Evolutionary conservation across 2,329 filamentous ascomycete species (phyloP), one percentile per base, ranked within the genome.

Genomic region (Xylariaceae sp.): DNA sequence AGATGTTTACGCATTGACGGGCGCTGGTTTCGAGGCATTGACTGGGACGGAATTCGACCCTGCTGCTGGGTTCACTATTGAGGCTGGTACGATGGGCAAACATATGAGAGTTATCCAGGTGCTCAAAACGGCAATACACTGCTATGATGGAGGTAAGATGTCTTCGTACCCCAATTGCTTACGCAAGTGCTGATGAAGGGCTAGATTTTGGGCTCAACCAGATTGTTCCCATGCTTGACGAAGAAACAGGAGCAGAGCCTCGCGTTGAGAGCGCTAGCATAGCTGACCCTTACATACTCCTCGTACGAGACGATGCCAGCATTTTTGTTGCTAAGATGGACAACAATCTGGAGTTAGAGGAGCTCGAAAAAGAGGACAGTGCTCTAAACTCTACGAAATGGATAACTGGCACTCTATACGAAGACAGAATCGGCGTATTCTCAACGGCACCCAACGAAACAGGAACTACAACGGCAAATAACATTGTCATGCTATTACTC

Each of bases 221-320:
- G 63, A 97, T 99, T 47, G 79, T 96, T 44, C 90, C 91, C 1
- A 90, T 97, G 80, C 81, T 89, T 54, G 94, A 97, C 60, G 94
- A 96, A 61, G 89, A 94, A 56, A 91, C 86, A 0, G 90, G 87
- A 11, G 85, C 81, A 17, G 89, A 96, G 61, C 85, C 89, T 5
- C 80, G 85, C 46, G 86, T 94, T 39, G 73, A 90, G 41, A 87
- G 83, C 61, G 87, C 89, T 35, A 95, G 88, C 64, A 91, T 97
- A 60, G 82, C 82, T 17, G 92, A 97, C 59, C 90, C 90, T 0
- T 96, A 90, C 63, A 69, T 99, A 11, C 73, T 96, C 2, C 78
- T 97, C 12, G 72, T 96, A 17, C 81, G 90, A 49, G 90, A 96
- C 56, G 90, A 99, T 66, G 83, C 82, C 6, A 94, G 87, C 52